Conservation (phyloP, 2,329 filamentous ascomycete genomes). For the Xylariaceae sp. region DNA sequence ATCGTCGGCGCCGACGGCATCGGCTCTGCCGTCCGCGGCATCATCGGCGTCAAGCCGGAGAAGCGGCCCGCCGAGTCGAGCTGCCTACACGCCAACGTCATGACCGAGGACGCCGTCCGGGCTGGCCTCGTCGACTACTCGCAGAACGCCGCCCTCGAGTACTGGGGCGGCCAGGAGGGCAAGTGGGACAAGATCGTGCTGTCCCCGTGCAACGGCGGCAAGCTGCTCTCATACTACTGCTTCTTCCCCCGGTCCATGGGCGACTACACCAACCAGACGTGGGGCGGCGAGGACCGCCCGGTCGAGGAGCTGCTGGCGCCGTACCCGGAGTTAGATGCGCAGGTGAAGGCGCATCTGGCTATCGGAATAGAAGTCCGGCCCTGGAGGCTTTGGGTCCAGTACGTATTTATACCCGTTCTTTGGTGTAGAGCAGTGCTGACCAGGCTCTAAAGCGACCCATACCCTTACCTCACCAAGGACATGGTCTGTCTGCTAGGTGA, state of each 20-base stretch:
- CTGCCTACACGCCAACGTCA: background rate
- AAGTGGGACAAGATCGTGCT: constrained; percentile 61
- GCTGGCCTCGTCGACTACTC: constrained; percentile 62
- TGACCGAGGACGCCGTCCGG: constrained; percentile 8
- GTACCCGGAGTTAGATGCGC: constrained; percentile 55
- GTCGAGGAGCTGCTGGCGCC: constrained; percentile 57
- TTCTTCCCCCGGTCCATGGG: constrained; percentile 47
- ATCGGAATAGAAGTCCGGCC: constrained; percentile 61
- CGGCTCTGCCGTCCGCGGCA: constrained; percentile 58
- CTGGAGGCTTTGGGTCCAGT: constrained; percentile 56
- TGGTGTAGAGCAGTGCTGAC: too few relatives aligned
- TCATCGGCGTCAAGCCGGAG: constrained; percentile 58
- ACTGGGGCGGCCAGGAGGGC: constrained; percentile 65
- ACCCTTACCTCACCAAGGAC: background rate
- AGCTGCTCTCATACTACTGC: constrained; percentile 65
- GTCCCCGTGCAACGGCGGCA: constrained; percentile 63
- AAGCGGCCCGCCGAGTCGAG: constrained; percentile 44
- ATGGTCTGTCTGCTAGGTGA: background rate
- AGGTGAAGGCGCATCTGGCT: constrained; percentile 52
- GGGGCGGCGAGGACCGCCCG: constrained; percentile 37
- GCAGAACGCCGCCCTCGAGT: constrained; percentile 56
- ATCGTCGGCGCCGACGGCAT: constrained; percentile 65
- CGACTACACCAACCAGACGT: constrained; percentile 51
- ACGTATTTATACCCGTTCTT: background rate
- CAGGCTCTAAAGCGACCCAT: background rate